A percentile compares a stretch with the other conserved stretches of the same genome.
These are phyloP conservation scores for Fraxinus sp. DNA, from an alignment of 305 asterid genomes.

Conservation along the genomic window DNA sequence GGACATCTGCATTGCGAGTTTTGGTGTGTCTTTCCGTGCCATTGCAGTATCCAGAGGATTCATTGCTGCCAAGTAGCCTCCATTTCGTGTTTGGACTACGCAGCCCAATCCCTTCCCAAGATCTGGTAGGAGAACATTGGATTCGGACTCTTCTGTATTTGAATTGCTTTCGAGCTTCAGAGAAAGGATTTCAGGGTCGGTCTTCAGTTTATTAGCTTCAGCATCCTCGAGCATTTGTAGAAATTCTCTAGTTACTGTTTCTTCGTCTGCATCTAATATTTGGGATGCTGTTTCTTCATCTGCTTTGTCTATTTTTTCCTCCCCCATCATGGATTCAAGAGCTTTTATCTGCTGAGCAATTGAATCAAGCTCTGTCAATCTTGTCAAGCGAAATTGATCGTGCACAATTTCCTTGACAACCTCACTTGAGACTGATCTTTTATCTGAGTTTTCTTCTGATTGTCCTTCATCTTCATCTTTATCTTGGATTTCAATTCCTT, in stretches of 20 bases:
- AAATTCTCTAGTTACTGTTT: conserved; percentile 77
- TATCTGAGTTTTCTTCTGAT: conserved; percentile 55
- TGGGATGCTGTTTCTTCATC: conserved; percentile 58
- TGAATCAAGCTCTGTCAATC: conserved; percentile 73
- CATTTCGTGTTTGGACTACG: conserved; percentile 78
- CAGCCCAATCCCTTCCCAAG: conserved; percentile 86
- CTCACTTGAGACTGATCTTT: conserved; percentile 59
- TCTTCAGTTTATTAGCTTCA: conserved; percentile 28
- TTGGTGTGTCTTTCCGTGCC: conserved; percentile 56
- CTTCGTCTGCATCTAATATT: conserved; percentile 72
- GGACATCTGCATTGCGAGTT: conserved; percentile 83
- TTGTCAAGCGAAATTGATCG: conserved; percentile 52
- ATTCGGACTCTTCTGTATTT: conserved; percentile 31
- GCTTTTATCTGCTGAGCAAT: conserved; percentile 90
- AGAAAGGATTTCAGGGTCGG: conserved; percentile 7
- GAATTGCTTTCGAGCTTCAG: conserved; percentile 28
- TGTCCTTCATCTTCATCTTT: conserved; percentile 36
- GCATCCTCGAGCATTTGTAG: conserved; percentile 74
- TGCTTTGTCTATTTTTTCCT: conserved; percentile 30
- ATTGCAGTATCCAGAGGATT: conserved; percentile 57
- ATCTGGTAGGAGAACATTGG: conserved; percentile 54
- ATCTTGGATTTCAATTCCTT: conserved; percentile 69
- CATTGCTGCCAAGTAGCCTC: conserved; percentile 77
- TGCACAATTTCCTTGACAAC: conserved; percentile 86
- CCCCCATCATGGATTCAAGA: conserved; percentile 75